Evolutionary conservation across 306 rosid genomes (phyloP), one percentile per base, ranked within the genome.

Genomic region (Astragalus glycyphyllos): DNA sequence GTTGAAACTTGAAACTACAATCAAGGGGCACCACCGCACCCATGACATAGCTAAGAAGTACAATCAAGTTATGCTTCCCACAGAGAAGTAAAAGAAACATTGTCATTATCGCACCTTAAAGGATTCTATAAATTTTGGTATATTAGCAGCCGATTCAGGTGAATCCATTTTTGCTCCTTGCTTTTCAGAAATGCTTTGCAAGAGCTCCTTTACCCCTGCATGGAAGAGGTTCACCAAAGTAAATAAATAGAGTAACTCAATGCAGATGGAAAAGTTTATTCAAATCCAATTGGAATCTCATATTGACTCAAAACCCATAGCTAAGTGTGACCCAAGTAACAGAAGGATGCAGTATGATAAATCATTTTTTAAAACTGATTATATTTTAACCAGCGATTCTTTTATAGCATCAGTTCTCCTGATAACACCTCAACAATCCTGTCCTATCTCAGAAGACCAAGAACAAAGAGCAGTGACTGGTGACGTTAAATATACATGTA

Each of bases 191-290:
- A 94, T 78, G 73, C 68, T 87, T 81, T 87, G 90, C 83, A 90
- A 77, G 44, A 94, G 83, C 60, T 94, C 97, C 86, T 94, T 94
- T 42, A 86, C 96, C 84, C 97, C 98, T 94, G 79, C 77, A 56
- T 46, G 59, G 37, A 59, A 74, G 51, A 70, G 35, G 62, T 75
- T 16, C 53, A 13, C 69, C 75, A 73, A 64, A 49, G 61, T 40
- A 65, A 78, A 50, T 37, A 12, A 65, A 42, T 66, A 14, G 34
- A 69, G 29, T 20, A 67, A 68, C 71, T 56, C 56, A 58, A 63
- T 8, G 11, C 45, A 46, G 11, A 57, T 35, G 57, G 23, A 69
- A 63, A 73, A 9, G 34, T 49, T 69, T 44, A 35, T 35, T 63
- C 64, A 75, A 69, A 7, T 70, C 37, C 61, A 46, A 7, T 58